phyloP scores from a whole-genome alignment of 495 filamentous ascomycete genomes.

The Hypoxylon fragiforme region DNA sequence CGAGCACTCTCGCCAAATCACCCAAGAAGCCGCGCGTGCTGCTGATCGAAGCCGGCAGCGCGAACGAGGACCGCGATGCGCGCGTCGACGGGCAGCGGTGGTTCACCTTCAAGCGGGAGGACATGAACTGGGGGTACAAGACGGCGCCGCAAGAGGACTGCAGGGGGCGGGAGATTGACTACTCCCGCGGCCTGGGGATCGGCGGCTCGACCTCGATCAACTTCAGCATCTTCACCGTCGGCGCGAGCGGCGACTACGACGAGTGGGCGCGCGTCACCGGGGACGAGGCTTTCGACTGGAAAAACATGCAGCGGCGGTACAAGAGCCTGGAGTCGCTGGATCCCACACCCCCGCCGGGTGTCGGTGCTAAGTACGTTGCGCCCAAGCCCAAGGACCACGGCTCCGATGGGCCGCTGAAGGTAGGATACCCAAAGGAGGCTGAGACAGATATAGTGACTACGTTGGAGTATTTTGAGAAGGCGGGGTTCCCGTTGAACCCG shows the following conservation, averaged over 20 bases:
- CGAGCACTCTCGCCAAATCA: constrained; percentile 50
- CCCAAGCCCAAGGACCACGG: constrained; percentile 52
- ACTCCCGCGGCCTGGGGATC: constrained; percentile 61
- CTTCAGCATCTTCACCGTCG: constrained; percentile 61
- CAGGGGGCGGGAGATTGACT: constrained; percentile 55
- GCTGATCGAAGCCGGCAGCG: constrained; percentile 60
- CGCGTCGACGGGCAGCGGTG: constrained; percentile 58
- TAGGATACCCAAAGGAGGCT: constrained; percentile 53
- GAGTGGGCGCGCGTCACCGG: constrained; percentile 49
- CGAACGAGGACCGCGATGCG: constrained; percentile 50
- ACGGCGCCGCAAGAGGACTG: constrained; percentile 58
- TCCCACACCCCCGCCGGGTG: constrained; percentile 37
- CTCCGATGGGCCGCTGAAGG: constrained; percentile 47
- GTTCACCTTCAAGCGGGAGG: constrained; percentile 49
- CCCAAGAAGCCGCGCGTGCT: constrained; percentile 53
- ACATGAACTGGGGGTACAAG: constrained; percentile 64
- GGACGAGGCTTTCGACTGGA: constrained; percentile 56
- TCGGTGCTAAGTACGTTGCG: constrained; percentile 42
- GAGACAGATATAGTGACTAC: constrained; percentile 49
- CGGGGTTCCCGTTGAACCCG: constrained; percentile 52
- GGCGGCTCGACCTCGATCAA: constrained; percentile 67
- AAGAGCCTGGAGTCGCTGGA: constrained; percentile 60
- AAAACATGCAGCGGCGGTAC: constrained; percentile 49
- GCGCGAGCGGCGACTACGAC: constrained; percentile 63
- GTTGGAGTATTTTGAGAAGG: constrained; percentile 47